phyloP scores from a whole-genome alignment of 768 basidiomycete genomes.

The Lactarius akahatsu region DNA sequence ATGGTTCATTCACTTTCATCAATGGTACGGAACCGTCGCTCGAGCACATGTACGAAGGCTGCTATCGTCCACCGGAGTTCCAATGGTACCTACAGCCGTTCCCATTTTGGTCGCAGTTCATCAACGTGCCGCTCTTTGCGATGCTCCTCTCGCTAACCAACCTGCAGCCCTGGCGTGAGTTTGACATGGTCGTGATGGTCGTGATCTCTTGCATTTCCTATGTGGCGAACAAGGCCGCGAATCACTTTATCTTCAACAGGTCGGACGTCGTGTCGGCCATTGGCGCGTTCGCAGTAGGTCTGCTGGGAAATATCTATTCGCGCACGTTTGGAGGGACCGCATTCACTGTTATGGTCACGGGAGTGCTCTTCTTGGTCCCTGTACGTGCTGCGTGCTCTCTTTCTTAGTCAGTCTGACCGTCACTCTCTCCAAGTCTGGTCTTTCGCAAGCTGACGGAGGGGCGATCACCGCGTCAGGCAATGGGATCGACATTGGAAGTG shows the following conservation, averaged over 20 bases:
- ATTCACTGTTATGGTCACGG: conserved; percentile 89
- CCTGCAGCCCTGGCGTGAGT: conserved; percentile 70
- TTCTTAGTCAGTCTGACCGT: conserved; percentile 7
- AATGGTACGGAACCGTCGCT: conserved; percentile 48
- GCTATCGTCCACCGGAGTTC: conserved; percentile 62
- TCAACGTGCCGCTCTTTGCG: conserved; percentile 77
- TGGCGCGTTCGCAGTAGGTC: conserved; percentile 77
- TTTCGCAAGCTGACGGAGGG: conserved; percentile 77
- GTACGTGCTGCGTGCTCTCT: conserved; percentile 44
- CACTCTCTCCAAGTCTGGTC: conserved; percentile 56
- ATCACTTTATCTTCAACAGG: conserved; percentile 81
- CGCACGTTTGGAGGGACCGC: conserved; percentile 82
- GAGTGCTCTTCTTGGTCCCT: conserved; percentile 83
- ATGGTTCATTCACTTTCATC: conserved; percentile 67
- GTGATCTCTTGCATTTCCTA: conserved; percentile 79
- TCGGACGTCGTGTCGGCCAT: conserved; percentile 84
- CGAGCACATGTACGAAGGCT: conserved; percentile 58
- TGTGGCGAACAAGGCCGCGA: conserved; percentile 77
- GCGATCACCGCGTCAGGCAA: conserved; percentile 71
- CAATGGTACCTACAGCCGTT: conserved; percentile 82
- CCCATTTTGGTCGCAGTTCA: conserved; percentile 72
- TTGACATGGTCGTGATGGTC: conserved; percentile 80
- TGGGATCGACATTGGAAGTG: conserved; percentile 80
- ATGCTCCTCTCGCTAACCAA: conserved; percentile 71
- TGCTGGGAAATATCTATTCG: conserved; percentile 80